Conservation (phyloP, 805 yeast species). For the Danielozyma ontarioensis region DNA sequence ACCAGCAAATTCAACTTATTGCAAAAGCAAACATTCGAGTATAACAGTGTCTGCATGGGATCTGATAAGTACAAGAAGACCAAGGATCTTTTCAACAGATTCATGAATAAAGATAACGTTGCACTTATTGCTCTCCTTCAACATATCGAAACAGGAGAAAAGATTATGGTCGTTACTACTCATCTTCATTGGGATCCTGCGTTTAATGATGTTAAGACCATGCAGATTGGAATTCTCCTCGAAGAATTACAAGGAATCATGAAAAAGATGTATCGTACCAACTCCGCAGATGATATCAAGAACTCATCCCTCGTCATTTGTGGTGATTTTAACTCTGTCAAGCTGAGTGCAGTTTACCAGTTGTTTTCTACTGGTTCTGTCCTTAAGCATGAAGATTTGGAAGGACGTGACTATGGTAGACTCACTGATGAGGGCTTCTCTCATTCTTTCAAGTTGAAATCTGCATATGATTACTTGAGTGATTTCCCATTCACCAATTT, state of each 20-base stretch:
- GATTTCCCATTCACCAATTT: slow-evolving; percentile 93
- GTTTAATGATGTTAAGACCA: slow-evolving; percentile 90
- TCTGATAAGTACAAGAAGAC: slow-evolving; percentile 87
- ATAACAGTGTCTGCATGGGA: slow-evolving; percentile 72
- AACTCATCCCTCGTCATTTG: slow-evolving; percentile 77
- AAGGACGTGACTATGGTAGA: slow-evolving; percentile 84
- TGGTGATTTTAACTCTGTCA: slow-evolving; percentile 92
- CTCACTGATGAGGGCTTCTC: slow-evolving; percentile 85
- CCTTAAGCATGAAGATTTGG: slow-evolving; percentile 73
- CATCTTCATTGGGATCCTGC: slow-evolving; percentile 99
- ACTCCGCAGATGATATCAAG: slow-evolving; percentile 46
- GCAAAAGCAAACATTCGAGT: slow-evolving; percentile 74
- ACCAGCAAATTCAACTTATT: slow-evolving; percentile 61
- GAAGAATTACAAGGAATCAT: slow-evolving; percentile 76
- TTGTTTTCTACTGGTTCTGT: slow-evolving; percentile 77
- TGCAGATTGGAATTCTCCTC: slow-evolving; percentile 87
- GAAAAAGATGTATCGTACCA: slow-evolving; percentile 43
- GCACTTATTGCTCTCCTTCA: slow-evolving; percentile 76
- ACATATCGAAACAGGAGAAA: slow-evolving; percentile 66
- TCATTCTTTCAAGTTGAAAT: slow-evolving; percentile 75
- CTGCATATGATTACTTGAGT: slow-evolving; percentile 78
- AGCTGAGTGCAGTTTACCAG: slow-evolving; percentile 88
- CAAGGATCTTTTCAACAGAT: slow-evolving; percentile 91
- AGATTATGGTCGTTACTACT: slow-evolving; percentile 74
- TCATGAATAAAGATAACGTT: slow-evolving; percentile 92